Percentiles rank a stretch among this genome's conserved stretches.
These are phyloP conservation scores for Oryza australiensis DNA, from an alignment of 176 grass and related monocot genomes.

Conservation along the genomic window DNA sequence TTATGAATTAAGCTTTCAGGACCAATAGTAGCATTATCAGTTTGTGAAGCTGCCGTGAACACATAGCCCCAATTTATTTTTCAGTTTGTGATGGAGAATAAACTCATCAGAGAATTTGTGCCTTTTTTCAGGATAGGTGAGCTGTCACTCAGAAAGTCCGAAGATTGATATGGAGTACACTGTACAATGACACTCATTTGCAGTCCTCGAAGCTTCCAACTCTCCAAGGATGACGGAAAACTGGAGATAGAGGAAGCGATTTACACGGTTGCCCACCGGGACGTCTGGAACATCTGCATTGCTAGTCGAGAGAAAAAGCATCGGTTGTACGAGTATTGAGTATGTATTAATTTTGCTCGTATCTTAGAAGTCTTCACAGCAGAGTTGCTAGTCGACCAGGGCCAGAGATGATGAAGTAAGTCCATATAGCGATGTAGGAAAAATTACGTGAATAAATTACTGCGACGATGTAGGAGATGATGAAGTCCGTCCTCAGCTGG, in stretches of 20 bases:
- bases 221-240: background rate
- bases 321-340: background rate
- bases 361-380: background rate
- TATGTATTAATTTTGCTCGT: background rate
- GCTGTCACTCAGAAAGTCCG: background rate
- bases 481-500: background rate
- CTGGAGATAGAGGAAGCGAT: background rate
- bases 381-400: background rate
- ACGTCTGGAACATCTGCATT: background rate
- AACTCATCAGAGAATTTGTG: background rate
- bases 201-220: background rate
- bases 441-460: background rate
- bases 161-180: background rate
- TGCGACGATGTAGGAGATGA: too few relatives aligned
- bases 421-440: background rate
- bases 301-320: background rate
- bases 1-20: background rate
- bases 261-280: background rate
- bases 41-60: background rate
- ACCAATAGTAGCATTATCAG: slow-evolving; percentile 4
- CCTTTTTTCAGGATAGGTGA: slow-evolving; percentile 38
- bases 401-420: background rate
- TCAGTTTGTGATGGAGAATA: background rate
- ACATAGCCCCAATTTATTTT: background rate
- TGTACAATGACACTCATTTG: background rate